Percentiles rank a stretch among this genome's conserved stretches.
Conservation (phyloP, 306 rosid genomes). For the Vigna trinervia region DNA sequence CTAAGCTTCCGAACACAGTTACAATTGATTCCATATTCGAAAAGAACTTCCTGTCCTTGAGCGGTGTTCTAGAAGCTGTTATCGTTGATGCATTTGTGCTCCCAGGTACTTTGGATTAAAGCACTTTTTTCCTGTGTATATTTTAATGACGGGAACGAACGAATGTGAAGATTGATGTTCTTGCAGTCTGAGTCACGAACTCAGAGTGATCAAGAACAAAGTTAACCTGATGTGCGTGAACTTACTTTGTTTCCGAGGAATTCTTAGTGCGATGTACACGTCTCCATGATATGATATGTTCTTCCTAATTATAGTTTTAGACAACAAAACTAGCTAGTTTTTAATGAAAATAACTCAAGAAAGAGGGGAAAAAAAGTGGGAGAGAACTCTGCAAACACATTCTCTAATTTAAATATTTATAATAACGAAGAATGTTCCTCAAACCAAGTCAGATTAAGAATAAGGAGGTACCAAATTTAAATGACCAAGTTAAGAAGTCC, state of each 20-base stretch:
- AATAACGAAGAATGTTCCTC: background rate
- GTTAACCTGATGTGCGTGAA: background rate
- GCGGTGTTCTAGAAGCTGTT: slow-evolving; percentile 75
- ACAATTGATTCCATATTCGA: slow-evolving; percentile 82
- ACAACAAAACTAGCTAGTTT: background rate
- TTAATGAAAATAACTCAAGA: background rate
- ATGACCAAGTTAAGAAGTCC: background rate
- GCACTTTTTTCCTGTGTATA: background rate
- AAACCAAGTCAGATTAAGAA: background rate
- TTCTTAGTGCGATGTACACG: too few species aligned
- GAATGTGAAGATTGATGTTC: background rate
- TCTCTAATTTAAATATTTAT: background rate
- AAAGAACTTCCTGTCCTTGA: slow-evolving; percentile 80
- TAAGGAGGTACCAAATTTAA: background rate
- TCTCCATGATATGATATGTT: background rate
- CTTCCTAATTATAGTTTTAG: background rate
- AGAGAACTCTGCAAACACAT: background rate
- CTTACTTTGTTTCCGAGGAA: background rate
- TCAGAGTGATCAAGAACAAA: background rate
- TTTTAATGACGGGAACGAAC: slow-evolving; percentile 16
- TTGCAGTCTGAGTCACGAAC: background rate
- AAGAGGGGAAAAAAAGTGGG: background rate
- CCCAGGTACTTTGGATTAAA: slow-evolving; percentile 64
- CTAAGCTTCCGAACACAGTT: slow-evolving; percentile 77
- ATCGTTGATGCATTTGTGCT: slow-evolving; percentile 74